A percentile compares a stretch with the other conserved stretches of the same genome.
phyloP scores from a whole-genome alignment of 208 protist genomes.

The Entamoeba invadens region DNA sequence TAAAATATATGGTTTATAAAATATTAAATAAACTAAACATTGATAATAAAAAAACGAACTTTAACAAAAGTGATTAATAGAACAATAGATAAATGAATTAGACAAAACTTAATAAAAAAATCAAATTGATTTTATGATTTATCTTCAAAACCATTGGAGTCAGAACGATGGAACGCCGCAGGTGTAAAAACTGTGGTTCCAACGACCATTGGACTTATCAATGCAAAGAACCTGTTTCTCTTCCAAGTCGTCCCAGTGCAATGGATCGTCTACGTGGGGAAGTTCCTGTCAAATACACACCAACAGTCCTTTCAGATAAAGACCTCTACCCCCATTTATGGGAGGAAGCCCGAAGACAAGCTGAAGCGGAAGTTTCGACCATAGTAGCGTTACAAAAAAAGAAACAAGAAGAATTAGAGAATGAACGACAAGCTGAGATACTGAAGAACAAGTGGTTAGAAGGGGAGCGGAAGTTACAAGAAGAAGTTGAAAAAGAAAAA shows the following conservation, averaged over 20 bases:
- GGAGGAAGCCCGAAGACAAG: neutral
- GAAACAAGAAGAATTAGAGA: neutral
- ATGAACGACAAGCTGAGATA: neutral
- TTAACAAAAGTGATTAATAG: no score
- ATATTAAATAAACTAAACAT: no score
- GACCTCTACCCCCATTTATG: neutral
- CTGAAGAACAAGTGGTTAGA: neutral
- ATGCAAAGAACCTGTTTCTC: neutral
- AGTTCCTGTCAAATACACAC: neutral
- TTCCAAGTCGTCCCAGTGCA: neutral
- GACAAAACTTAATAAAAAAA: no score
- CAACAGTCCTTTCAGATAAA: neutral
- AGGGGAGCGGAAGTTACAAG: neutral
- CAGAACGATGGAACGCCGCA: no score
- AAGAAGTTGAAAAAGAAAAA: neutral
- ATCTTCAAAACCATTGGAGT: no score
- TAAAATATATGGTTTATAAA: no score
- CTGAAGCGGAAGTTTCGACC: neutral
- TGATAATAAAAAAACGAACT: no score
- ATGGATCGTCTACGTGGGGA: neutral
- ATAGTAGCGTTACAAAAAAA: neutral
- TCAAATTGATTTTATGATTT: no score
- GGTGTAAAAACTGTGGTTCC: neutral
- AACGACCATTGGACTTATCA: neutral
- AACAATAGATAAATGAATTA: no score